Base-by-base conservation (phyloP, 495 filamentous ascomycete species). In the Daldinia bambusicola region DNA sequence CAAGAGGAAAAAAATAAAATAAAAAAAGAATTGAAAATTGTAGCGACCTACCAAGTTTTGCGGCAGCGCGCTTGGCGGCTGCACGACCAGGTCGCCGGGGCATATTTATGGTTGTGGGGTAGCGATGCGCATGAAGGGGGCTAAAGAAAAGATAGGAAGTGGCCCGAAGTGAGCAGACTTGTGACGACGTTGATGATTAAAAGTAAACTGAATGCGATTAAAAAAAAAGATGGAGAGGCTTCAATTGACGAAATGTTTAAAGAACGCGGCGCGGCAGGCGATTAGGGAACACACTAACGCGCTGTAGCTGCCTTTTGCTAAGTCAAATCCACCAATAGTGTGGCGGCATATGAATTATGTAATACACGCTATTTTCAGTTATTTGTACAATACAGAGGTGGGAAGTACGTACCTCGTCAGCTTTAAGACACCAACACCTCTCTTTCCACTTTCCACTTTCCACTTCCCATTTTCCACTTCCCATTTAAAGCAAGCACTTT, bases 51-150 rank as follows among this genome's bases (percentile, higher is more conserved):
- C 82, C 81, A 61, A 84, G 75, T 53, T 78, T 82, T 30, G 82
- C 81, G n/a, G 82, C 82, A 32, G 82, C 82, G 43, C 79, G 76
- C 66, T 80, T 78, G 7, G 82, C 82, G 34, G 82, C 82, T 10
- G 82, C 82, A 70, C 82, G 79, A 59, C 81, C 80, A 9, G 81
- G 81, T 62, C 82, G 76, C 31, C 78, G 77, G 60, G 76, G 72
- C 77, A 79, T 79, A 1, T 36, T 71, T 34, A 9, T 6, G n/a
- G 18, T 20, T 18, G 41, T n/a, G 9, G 16, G 20, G 38, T 40
- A 50, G 31, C 20, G 18, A 50, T 31, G 9, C 16, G 8, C 38
- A 32, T 67, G 36, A 2, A 18, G 31, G 6, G n/a, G n/a, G n/a
- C 7, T 30, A 48, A 48, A 2, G 22, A 12, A 48, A 48, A 9